Evolutionary conservation across 1,139 yeast species (phyloP).

Genomic region (Groenewaldozyma sp.): DNA sequence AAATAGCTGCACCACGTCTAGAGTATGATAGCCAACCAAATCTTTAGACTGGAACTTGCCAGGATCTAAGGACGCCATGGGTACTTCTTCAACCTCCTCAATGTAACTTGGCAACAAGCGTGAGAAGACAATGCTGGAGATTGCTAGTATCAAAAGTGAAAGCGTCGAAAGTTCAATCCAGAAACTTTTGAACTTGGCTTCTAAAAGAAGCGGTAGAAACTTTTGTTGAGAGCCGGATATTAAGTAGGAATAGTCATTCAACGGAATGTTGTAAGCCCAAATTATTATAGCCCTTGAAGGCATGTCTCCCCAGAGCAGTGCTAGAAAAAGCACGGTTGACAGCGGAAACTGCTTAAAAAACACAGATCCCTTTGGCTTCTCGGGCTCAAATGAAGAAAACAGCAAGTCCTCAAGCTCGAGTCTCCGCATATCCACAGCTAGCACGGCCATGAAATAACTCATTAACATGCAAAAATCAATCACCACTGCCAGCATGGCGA

Average conservation of each 20-base stretch:
- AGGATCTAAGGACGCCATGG: conserved; percentile 3
- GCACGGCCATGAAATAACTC: conserved; percentile 54
- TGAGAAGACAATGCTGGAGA: conserved; percentile 1
- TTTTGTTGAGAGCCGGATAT: too few relatives aligned
- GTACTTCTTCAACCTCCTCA: background rate
- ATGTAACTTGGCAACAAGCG: background rate
- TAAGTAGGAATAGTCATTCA: background rate
- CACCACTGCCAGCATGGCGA: conserved; percentile 37
- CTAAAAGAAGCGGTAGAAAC: too few relatives aligned
- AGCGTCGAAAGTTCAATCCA: background rate
- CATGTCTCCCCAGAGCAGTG: background rate
- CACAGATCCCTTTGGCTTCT: background rate
- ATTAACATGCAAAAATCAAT: conserved; percentile 52
- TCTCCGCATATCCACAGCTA: conserved; percentile 58
- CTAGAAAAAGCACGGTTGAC: conserved; percentile 4
- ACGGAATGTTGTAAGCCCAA: background rate
- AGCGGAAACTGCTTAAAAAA: conserved; percentile 8
- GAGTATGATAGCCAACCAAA: conserved; percentile 44
- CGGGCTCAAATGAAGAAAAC: background rate
- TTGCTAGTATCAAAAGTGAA: background rate
- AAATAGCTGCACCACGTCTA: conserved; percentile 54
- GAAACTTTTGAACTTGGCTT: background rate
- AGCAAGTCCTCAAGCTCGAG: conserved; percentile 51
- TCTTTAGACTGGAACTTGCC: conserved; percentile 40
- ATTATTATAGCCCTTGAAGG: background rate